Evolutionary conservation across 495 filamentous ascomycete species (phyloP).

Genomic region (Cladorrhinum samala): DNA sequence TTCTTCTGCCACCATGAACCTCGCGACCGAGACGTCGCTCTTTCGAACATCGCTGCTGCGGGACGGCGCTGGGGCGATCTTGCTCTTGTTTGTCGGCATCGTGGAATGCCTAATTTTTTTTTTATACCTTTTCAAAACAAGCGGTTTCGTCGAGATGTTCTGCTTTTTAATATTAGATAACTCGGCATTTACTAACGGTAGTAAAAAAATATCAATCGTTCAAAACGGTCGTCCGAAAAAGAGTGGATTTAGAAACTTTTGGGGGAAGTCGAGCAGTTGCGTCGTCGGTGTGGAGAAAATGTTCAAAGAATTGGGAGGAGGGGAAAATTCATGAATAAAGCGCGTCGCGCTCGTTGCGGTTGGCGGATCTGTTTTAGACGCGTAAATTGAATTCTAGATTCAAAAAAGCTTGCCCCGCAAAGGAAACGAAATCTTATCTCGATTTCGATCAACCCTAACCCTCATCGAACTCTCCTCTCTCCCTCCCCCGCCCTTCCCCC

Average conservation of each 20-base stretch:
- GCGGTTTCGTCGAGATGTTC: too few relatives aligned
- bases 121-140: too few relatives aligned
- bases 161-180: too few relatives aligned
- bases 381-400: slow-evolving; percentile 17
- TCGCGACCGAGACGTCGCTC: slow-evolving; percentile 30
- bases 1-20: slow-evolving; percentile 33
- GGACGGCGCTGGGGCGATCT: background rate
- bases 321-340: slow-evolving; percentile 18
- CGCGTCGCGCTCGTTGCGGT: slow-evolving; percentile 26
- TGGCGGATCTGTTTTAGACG: slow-evolving; percentile 7
- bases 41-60: background rate
- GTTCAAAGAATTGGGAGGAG: too few relatives aligned
- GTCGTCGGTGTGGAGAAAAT: too few relatives aligned
- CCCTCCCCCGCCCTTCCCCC: too few relatives aligned
- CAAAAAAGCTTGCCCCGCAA: background rate
- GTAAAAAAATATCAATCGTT: too few relatives aligned
- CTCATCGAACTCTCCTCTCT: too few relatives aligned
- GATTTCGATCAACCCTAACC: background rate
- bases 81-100: background rate
- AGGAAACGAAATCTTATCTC: background rate
- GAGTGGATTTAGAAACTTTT: too few relatives aligned
- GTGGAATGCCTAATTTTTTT: background rate
- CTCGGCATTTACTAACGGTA: too few relatives aligned
- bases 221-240: too few relatives aligned
- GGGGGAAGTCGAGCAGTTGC: too few relatives aligned